Conservation (phyloP, 495 filamentous ascomycete genomes). For the Hypoxylon intermedium region DNA sequence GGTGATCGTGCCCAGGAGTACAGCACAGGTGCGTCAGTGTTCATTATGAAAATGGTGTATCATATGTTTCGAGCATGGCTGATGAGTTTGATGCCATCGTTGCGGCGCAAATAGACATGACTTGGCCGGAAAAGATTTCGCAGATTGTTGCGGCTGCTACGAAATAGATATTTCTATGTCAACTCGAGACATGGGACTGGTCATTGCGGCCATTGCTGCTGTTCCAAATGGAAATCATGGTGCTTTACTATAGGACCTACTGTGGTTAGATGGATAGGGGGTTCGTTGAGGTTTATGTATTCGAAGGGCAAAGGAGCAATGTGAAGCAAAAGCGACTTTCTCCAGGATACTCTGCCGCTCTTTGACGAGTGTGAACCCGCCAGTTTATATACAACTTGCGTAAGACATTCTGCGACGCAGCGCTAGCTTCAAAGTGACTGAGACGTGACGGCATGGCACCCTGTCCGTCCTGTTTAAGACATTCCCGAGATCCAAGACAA, state of each 20-base stretch:
- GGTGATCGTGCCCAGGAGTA: slow-evolving; percentile 57
- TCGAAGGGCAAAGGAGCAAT: too few species aligned
- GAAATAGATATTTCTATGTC: background rate
- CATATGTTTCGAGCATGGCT: slow-evolving; percentile 19
- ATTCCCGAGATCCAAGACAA: background rate
- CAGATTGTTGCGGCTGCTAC: background rate
- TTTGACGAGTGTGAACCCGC: too few species aligned
- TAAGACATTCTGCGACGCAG: slow-evolving; percentile 17
- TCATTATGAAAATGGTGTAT: slow-evolving; percentile 42
- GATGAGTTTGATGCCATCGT: slow-evolving; percentile 7
- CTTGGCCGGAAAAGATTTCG: background rate
- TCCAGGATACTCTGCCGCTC: too few species aligned
- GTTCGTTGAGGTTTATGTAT: too few species aligned
- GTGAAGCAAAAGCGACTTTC: too few species aligned
- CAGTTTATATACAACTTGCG: background rate
- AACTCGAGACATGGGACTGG: too few species aligned
- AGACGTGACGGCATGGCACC: slow-evolving; percentile 9
- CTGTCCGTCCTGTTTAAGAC: slow-evolving; percentile 13
- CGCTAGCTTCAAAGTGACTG: slow-evolving; percentile 3
- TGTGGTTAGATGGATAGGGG: too few species aligned
- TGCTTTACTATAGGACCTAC: too few species aligned
- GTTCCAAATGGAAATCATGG: too few species aligned
- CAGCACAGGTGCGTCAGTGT: slow-evolving; percentile 37
- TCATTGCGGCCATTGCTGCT: too few species aligned
- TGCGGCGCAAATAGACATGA: slow-evolving; percentile 9